Evolutionary conservation across 331 rosid species (phyloP).

Genomic region (Malus hybrid): DNA sequence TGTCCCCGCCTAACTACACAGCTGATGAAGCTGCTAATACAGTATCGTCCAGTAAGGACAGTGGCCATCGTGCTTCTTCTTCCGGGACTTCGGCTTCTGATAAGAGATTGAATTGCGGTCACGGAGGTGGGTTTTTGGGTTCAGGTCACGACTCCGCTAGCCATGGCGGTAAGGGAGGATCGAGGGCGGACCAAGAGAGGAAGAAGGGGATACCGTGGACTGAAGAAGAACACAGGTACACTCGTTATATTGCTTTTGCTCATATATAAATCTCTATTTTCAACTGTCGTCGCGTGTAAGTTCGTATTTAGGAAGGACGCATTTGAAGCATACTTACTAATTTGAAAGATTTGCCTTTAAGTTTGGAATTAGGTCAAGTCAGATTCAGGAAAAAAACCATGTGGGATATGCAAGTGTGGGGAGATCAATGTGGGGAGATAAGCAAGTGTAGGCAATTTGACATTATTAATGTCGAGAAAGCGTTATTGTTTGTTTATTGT

Average conservation of each 20-base stretch:
- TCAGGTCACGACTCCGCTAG: slow-evolving; percentile 51
- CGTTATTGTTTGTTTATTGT: no score
- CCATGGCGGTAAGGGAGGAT: slow-evolving; percentile 61
- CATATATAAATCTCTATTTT: no score
- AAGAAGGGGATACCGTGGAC: slow-evolving; percentile 98
- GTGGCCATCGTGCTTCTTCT: slow-evolving; percentile 30
- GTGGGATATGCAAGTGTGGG: background rate
- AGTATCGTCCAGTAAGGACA: slow-evolving; percentile 44
- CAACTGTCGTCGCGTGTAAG: no score
- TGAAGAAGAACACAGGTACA: slow-evolving; percentile 94
- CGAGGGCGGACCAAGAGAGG: slow-evolving; percentile 93
- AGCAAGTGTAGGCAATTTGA: background rate
- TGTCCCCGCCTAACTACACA: slow-evolving; percentile 53
- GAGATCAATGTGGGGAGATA: background rate
- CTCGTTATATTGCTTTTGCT: no score
- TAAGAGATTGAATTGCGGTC: slow-evolving; percentile 58
- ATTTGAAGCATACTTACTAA: no score
- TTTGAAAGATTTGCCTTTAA: background rate
- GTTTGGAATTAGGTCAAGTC: background rate
- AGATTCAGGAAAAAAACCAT: background rate
- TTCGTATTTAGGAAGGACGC: no score
- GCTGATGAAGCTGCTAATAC: slow-evolving; percentile 32
- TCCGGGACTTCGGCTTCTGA: slow-evolving; percentile 49
- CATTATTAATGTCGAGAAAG: background rate
- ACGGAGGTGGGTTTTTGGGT: slow-evolving; percentile 63